Conservation (phyloP, 23 red algal species). For the Gracilariopsis chorda region DNA sequence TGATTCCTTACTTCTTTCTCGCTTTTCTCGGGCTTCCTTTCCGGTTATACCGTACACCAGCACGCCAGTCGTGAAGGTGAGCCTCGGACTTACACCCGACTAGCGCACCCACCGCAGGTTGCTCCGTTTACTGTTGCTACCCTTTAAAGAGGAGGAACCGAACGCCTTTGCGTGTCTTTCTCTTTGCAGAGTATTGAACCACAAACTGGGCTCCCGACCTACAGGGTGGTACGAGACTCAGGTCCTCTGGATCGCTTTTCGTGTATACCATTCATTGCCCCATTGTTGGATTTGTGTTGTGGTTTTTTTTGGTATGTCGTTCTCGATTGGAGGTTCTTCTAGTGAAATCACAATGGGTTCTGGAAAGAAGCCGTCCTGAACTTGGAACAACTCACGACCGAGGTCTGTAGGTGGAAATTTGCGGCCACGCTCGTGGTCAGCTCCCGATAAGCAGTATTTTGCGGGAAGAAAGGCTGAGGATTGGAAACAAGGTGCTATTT, state of each 20-base stretch:
- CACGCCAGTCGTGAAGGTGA: too few species aligned
- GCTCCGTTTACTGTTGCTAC: background rate
- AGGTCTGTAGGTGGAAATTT: background rate
- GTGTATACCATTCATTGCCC: background rate
- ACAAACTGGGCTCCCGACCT: background rate
- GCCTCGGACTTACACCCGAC: background rate
- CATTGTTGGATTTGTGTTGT: background rate
- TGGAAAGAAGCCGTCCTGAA: background rate
- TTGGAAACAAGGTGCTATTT: background rate
- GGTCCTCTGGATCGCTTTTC: background rate
- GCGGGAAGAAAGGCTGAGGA: background rate
- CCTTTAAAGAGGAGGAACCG: background rate
- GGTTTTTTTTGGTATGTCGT: background rate
- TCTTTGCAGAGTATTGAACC: background rate
- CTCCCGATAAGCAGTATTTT: background rate
- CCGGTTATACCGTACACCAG: too few species aligned
- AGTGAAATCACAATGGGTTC: background rate
- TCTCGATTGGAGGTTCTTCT: background rate
- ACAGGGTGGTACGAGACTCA: too few species aligned
- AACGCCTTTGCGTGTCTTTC: background rate
- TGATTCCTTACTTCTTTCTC: too few species aligned
- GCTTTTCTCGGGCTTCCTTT: too few species aligned
- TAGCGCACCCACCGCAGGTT: background rate
- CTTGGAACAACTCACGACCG: background rate
- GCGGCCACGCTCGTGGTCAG: background rate